A percentile compares a stretch with the other conserved stretches of the same genome.
Evolutionary conservation across 345 rosid genomes (phyloP).

Genomic region (Populus ilicifolia): DNA sequence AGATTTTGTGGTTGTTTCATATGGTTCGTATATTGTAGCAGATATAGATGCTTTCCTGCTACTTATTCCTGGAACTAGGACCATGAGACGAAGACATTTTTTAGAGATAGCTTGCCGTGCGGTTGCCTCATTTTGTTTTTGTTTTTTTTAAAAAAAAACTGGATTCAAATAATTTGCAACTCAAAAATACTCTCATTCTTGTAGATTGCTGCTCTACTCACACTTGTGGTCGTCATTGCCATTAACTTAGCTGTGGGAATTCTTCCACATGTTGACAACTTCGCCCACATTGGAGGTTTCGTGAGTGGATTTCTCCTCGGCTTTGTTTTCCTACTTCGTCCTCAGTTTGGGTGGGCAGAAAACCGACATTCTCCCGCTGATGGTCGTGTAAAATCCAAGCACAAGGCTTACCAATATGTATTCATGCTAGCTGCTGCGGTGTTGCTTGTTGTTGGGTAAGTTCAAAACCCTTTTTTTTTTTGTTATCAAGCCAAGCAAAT

Average conservation of each 20-base stretch:
- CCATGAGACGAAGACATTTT: not conserved
- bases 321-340: slow-evolving; percentile 74
- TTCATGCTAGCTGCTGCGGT: slow-evolving; percentile 41
- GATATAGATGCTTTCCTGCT: not conserved
- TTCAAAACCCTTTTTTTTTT: not conserved
- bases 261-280: slow-evolving; percentile 92
- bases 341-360: slow-evolving; percentile 80
- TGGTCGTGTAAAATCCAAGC: slow-evolving; percentile 53
- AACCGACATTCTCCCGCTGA: slow-evolving; percentile 43
- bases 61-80: not conserved
- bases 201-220: slow-evolving; percentile 75
- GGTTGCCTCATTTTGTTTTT: too few relatives aligned
- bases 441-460: slow-evolving; percentile 63
- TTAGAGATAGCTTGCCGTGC: not conserved
- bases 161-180: not conserved
- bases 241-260: slow-evolving; percentile 79
- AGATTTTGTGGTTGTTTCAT: not conserved
- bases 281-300: slow-evolving; percentile 91
- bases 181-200: not conserved
- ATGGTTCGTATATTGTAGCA: not conserved
- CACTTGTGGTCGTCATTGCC: slow-evolving; percentile 55
- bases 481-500: not conserved
- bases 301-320: slow-evolving; percentile 73
- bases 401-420: slow-evolving; percentile 71
- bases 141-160: not conserved